Evolutionary conservation across 2,329 filamentous ascomycete species (phyloP), one percentile per base, ranked within the genome.

Genomic region (Tolypocladium album): DNA sequence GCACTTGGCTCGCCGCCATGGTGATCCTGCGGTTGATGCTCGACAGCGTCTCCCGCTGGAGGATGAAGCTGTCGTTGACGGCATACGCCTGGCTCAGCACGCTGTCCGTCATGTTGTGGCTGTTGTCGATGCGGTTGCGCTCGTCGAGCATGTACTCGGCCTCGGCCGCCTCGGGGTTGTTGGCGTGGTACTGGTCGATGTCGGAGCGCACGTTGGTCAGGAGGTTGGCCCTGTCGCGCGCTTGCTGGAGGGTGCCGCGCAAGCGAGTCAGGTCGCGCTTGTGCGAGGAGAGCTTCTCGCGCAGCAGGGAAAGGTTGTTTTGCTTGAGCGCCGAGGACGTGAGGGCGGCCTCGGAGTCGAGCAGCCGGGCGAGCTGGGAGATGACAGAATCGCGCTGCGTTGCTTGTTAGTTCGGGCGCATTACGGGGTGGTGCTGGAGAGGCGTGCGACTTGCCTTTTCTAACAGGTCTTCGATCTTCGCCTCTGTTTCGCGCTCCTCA

Each of bases 121-220:
- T 95, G 71, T 91, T 88, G 71, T 99, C 94, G 70, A 99, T 85
- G 64, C 89, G 84, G 63, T 81, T 79, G 58, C 94, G 84, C 81
- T 99, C 94, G 67, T 90, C 88, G 36, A 99, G 82, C 92, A 99
- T 97, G 78, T 97, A 99, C 62, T 99, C 93, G 55, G 91, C 91
- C 76, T 97, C 94, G 59, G 88, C 89, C 3, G 86, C 86, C 66
- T 85, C 89, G 11, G 90, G 90, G 71, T 96, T 94, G 60, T 84
- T 85, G 57, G 88, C 84, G 59, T 89, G 89, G 77, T 96, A 97
- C 59, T 90, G 87, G 73, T 91, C 84, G 73, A 97, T 97, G 73
- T 99, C 94, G 68, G 88, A 89, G 64, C 91, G 89, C 56, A 99
- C 92, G 69, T 91, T 94, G 58, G 87, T 88, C 60, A 99, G 85